Base-by-base conservation (phyloP, 2,329 filamentous ascomycete species). In the Fusarium graminum region DNA sequence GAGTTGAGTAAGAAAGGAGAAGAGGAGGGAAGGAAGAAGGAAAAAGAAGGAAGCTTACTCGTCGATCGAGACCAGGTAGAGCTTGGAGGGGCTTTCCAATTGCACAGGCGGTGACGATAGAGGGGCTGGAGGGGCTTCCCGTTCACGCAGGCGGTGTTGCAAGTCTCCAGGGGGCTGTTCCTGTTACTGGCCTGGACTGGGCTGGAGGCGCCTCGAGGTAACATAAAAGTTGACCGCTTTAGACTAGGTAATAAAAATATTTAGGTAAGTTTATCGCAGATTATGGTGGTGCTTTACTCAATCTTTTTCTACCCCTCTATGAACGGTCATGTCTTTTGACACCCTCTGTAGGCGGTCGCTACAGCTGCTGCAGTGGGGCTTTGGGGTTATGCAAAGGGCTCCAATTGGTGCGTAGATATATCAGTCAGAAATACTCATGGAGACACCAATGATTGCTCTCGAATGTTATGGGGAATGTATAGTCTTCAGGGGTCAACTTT, bases 71-170 rank as follows among this genome's bases (percentile, higher is more conserved):
- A 43, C 59, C 55, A 67, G 59, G 58, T 47, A 55, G 43, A 70
- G 70, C 59, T 72, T 65, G 44, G 53, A 42, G 47, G 53, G 53
- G 53, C 46, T 55, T 46, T 36, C 34, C 29, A 53, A 53, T 64
- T 64, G 70, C 73, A 71, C 13, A 25, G 52, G 70, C 73, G 74
- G 74, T 76, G 73, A 76, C 71, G 71, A 74, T 76, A 70, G 34
- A 36, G 34, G 34, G 34, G 34, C 34, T 44, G 30, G 74, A 76
- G 74, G 74, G 74, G 74, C 72, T 63, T 44, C 58, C 59, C 58
- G 58, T 72, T 68, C 61, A 45, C 57, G 51, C 65, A 63, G 61
- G 68, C 67, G 63, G 68, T 71, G 65, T 68, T 69, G 54, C 53
- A 40, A 56, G 32, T 42, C 44, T 30, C 36, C 39, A 51, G 34